Evolutionary conservation across 768 basidiomycete genomes (phyloP), one percentile per base, ranked within the genome.

Genomic region (Tylopilus felleus): DNA sequence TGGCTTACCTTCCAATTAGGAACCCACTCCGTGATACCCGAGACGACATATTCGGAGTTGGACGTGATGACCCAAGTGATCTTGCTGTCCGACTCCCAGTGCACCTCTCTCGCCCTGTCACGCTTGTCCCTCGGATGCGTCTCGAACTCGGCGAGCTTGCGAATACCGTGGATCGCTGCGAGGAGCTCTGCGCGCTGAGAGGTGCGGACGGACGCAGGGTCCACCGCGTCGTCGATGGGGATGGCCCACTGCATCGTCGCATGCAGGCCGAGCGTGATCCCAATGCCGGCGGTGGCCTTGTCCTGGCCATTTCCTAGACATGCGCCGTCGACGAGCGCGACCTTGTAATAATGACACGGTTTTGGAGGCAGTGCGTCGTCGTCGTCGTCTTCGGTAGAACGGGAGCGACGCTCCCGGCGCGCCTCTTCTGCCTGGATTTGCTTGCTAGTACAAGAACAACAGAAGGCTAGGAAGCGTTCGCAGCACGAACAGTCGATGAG

Each of bases 271-370:
- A 69, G 49, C 8, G 62, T 63, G 14, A 69, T 60, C 4, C 71
- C 72, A 13, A 74, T 60, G 0, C 73, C 72, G 13, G 69, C 60
- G 4, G 43, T 62, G 1, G 72, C 73, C 0, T 23, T 53, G 1
- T 38, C 36, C 8, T 25, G 45, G 1, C 72, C 69, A 41, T 75
- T 74, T 5, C 50, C 45, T 21, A 57, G 14, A 47, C 74, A 75
- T 7, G 72, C 60, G 7, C 74, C 74, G 35, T 73, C 73, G 9
- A 67, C 65, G 57, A 67, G 73, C n/a, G 64, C 67, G 27, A 74
- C n/a, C n/a, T 49, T 49, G 46, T 61, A 61, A 27, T 64, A 48
- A 43, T 69, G 69, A 45, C 71, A 71, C 5, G 10, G 49, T 5
- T 9, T 55, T 2, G 5, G 17, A n/a, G 7, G 8, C 5, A 8